Evolutionary conservation across 306 rosid genomes (phyloP).

Genomic region (Fragaria ananassa): DNA sequence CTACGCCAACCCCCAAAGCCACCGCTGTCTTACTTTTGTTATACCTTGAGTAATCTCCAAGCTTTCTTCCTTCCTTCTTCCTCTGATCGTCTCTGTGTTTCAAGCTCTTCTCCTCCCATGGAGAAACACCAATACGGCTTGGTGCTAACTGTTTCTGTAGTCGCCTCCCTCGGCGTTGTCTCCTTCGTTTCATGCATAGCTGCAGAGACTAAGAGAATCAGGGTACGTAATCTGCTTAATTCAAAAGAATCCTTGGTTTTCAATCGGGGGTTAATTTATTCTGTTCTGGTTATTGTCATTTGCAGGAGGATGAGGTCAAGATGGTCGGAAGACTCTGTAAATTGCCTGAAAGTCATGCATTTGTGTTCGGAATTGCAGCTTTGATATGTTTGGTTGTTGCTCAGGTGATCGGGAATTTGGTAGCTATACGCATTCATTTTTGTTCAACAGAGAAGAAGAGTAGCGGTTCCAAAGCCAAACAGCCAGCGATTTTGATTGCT

Average conservation of each 20-base stretch:
- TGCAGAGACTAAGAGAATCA: conserved; percentile 59
- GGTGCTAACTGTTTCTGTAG: conserved; percentile 26
- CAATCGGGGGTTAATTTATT: background rate
- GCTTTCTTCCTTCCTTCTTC: background rate
- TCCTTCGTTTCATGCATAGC: conserved; percentile 65
- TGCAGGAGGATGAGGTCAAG: conserved; percentile 59
- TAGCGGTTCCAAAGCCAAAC: conserved; percentile 27
- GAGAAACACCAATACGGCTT: conserved; percentile 44
- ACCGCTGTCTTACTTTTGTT: conserved; percentile 21
- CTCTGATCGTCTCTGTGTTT: conserved; percentile 23
- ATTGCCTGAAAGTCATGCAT: conserved; percentile 70
- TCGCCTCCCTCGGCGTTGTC: conserved; percentile 47
- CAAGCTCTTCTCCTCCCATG: conserved; percentile 30
- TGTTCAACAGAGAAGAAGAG: conserved; percentile 42
- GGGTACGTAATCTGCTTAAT: conserved; percentile 35
- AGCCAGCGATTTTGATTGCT: conserved; percentile 36
- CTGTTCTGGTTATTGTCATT: conserved; percentile 10
- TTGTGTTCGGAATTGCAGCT: conserved; percentile 66
- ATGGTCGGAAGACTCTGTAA: conserved; percentile 61
- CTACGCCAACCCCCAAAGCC: conserved; percentile 14
- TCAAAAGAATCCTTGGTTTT: background rate
- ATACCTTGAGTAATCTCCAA: conserved; percentile 49
- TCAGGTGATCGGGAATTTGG: conserved; percentile 53
- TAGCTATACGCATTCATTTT: conserved; percentile 30
- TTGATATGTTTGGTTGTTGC: conserved; percentile 51